Percentiles rank a stretch among this genome's conserved stretches.
These are phyloP conservation scores for Alternaria solani DNA, from an alignment of 2,329 filamentous ascomycete species.

Conservation along the genomic window DNA sequence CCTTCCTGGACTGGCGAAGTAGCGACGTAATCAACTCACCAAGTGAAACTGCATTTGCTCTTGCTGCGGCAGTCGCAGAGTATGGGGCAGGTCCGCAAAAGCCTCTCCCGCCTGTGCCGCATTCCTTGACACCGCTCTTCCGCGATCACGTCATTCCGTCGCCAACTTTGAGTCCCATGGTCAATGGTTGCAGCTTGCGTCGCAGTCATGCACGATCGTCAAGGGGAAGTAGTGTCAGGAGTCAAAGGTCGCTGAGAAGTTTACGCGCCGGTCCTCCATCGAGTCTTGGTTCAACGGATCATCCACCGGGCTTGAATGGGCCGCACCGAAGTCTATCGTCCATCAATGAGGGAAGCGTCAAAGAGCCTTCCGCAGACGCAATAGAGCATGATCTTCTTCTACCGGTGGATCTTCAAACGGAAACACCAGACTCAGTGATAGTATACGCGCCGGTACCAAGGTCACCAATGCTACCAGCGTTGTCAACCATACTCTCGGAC, in stretches of 20 bases:
- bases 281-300: slow-evolving; percentile 27
- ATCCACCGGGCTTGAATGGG: slow-evolving; percentile 31
- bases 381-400: slow-evolving; percentile 43
- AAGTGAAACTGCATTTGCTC: slow-evolving; percentile 18
- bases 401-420: slow-evolving; percentile 36
- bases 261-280: slow-evolving; percentile 25
- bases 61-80: slow-evolving; percentile 24
- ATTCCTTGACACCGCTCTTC: neutral
- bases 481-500: neutral
- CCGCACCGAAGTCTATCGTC: slow-evolving; percentile 14
- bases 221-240: slow-evolving; percentile 20
- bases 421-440: slow-evolving; percentile 40
- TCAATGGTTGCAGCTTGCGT: slow-evolving; percentile 14
- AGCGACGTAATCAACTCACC: slow-evolving; percentile 16
- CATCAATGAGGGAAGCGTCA: slow-evolving; percentile 18
- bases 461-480: slow-evolving; percentile 12
- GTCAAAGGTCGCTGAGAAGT: slow-evolving; percentile 26
- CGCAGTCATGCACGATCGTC: slow-evolving; percentile 13
- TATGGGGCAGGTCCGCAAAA: slow-evolving; percentile 19
- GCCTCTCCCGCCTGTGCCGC: slow-evolving; percentile 5
- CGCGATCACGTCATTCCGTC: slow-evolving; percentile 30
- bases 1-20: slow-evolving; percentile 5
- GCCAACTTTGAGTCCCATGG: slow-evolving; percentile 31
- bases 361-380: slow-evolving; percentile 33
- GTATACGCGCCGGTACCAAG: slow-evolving; percentile 35